A percentile compares a stretch with the other conserved stretches of the same genome.
These are phyloP conservation scores for Pterula multifida DNA, from an alignment of 1,284 basidiomycete species.

Conservation along the genomic window DNA sequence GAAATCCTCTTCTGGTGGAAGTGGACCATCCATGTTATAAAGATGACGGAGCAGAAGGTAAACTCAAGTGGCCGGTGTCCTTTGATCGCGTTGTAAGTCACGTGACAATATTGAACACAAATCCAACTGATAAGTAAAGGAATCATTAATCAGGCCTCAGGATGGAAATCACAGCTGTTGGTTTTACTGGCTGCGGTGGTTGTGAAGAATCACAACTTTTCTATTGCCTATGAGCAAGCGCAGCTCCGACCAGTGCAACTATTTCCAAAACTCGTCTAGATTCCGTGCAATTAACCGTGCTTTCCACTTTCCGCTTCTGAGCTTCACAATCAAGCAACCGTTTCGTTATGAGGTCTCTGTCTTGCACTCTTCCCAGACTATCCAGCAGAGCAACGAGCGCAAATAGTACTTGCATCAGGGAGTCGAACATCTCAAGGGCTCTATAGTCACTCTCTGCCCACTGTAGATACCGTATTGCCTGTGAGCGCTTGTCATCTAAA, in stretches of 20 bases:
- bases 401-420: slow-evolving; percentile 58
- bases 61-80: not conserved
- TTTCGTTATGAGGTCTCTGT: slow-evolving; percentile 42
- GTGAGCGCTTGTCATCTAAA: slow-evolving; percentile 32
- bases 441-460: slow-evolving; percentile 54
- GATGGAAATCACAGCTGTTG: no score
- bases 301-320: slow-evolving; percentile 27
- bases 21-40: slow-evolving; percentile 70
- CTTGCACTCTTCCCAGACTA: slow-evolving; percentile 41
- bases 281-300: slow-evolving; percentile 36
- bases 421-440: slow-evolving; percentile 41
- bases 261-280: slow-evolving; percentile 43
- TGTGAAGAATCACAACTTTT: not conserved
- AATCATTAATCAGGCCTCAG: no score
- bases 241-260: slow-evolving; percentile 43
- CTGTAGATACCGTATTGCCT: slow-evolving; percentile 48
- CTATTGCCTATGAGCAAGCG: slow-evolving; percentile 31
- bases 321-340: slow-evolving; percentile 35
- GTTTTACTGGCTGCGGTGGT: no score
- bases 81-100: not conserved
- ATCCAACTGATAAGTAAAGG: no score
- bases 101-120: not conserved
- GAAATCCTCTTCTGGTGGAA: slow-evolving; percentile 91
- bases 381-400: slow-evolving; percentile 57
- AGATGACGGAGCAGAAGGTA: slow-evolving; percentile 11